Evolutionary conservation across 2,329 filamentous ascomycete genomes (phyloP).

Genomic region (Fusarium xyrophilum): DNA sequence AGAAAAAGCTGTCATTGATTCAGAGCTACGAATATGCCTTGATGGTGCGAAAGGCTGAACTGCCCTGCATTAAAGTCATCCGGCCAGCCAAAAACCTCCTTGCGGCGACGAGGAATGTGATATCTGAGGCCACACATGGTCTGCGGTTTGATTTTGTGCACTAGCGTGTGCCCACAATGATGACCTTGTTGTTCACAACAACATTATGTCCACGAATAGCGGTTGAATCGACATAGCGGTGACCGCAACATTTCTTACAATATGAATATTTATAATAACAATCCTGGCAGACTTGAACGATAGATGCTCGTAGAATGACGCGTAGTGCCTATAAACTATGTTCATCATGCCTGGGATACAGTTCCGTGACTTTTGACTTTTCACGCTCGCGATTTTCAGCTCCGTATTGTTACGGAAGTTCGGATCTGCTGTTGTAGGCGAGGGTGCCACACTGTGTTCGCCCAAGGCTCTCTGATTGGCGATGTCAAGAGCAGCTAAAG

Average conservation of each 20-base stretch:
- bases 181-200: neutral
- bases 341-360: neutral
- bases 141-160: rapidly evolving
- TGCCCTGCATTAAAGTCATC: neutral
- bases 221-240: neutral
- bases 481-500: neutral
- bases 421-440: neutral
- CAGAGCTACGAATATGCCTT: neutral
- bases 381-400: neutral
- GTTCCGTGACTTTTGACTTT: neutral
- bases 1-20: neutral
- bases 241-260: neutral
- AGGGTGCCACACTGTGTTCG: neutral
- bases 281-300: neutral
- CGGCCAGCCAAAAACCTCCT: neutral
- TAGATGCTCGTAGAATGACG: neutral
- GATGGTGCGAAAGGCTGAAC: neutral
- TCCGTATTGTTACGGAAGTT: neutral
- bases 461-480: neutral
- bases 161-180: no score
- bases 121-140: neutral
- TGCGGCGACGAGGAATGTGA: neutral
- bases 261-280: neutral
- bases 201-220: neutral
- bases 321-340: neutral